Base-by-base conservation (phyloP, 768 basidiomycete genomes). In the Cystofilobasidium macerans region DNA sequence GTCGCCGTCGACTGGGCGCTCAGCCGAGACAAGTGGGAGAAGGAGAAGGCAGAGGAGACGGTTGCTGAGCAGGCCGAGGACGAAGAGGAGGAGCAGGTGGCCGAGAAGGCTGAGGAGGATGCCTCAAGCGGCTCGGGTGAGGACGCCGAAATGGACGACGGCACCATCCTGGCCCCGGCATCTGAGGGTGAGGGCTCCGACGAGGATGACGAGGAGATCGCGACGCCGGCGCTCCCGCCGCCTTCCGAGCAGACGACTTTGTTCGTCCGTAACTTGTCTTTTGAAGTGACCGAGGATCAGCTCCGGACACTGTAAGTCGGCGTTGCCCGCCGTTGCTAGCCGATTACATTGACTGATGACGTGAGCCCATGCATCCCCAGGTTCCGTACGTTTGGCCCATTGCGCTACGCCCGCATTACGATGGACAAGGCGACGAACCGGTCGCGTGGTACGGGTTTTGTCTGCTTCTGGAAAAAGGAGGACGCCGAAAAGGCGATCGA, bases 1-100 rank as follows among this genome's bases (percentile, higher is more conserved):
- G 88, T 94, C 43, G 90, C 91, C 9, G 94, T 98, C 32, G 93
- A 97, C 78, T 97, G 91, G 89, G 94, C 92, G 4, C 76, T 97
- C 74, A 89, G 90, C 75, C 94, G 95, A 77, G 87, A 88, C 57
- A 87, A 85, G 76, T 95, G 89, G 89, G 81, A 89, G 74, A 85
- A 87, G 73, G 86, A 78, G 83, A 84, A 76, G 81, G 56, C 57
- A 81, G 62, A 57, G 30, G 67, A 70, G 53, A 64, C 24, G 9
- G 62, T 69, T 48, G 61, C 61, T 30, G 70, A 56, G 63, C 79
- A 77, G 38, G 74, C 72, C 43, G 72, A 71, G 14, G 72, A 67
- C 12, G 76, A 71, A 18, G 64, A 32, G 12, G 58, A 47, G 35
- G 73, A 64, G 22, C 74, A 43, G 16, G 51, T 32, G 1, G 61